A percentile compares a stretch with the other conserved stretches of the same genome.
phyloP scores from a whole-genome alignment of 805 yeast species.

The Pichia manshurica region DNA sequence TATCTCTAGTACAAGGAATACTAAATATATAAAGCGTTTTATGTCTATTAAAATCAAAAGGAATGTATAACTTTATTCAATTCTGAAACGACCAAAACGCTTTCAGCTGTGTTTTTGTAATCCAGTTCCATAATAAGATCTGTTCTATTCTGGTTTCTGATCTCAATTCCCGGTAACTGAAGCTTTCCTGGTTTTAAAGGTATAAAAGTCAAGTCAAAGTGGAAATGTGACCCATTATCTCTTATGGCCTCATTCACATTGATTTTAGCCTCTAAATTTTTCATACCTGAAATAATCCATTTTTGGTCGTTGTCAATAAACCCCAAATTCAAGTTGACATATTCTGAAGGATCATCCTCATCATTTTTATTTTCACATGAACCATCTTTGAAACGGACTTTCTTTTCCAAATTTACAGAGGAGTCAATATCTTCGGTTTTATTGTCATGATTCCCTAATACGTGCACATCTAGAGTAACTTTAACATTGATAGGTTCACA shows the following conservation, averaged over 20 bases:
- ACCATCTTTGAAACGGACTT: conserved; percentile 23
- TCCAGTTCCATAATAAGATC: conserved; percentile 52
- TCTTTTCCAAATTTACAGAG: conserved; percentile 20
- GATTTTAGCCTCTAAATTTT: conserved; percentile 39
- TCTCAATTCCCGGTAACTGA: conserved; percentile 55
- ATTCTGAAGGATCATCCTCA: conserved; percentile 13
- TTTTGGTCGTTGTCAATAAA: conserved; percentile 40
- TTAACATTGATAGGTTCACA: conserved; percentile 56
- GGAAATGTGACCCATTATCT: conserved; percentile 13
- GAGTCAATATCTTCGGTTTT: conserved; percentile 7
- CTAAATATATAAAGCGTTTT: background rate
- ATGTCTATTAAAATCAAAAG: conserved; percentile 33
- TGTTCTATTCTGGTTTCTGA: conserved; percentile 31
- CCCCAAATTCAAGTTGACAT: conserved; percentile 21
- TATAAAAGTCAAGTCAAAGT: conserved; percentile 45
- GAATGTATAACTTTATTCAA: conserved; percentile 55
- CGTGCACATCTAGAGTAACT: conserved; percentile 33
- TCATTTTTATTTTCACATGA: background rate
- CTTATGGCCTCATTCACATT: conserved; percentile 13
- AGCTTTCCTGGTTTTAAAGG: conserved; percentile 77
- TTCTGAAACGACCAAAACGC: conserved; percentile 67
- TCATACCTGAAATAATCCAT: conserved; percentile 79
- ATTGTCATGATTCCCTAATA: conserved; percentile 14
- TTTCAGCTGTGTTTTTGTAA: conserved; percentile 61
- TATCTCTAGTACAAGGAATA: conserved; percentile 42